phyloP scores from a whole-genome alignment of 75 land plant species.

The Cupressus sempervirens region DNA sequence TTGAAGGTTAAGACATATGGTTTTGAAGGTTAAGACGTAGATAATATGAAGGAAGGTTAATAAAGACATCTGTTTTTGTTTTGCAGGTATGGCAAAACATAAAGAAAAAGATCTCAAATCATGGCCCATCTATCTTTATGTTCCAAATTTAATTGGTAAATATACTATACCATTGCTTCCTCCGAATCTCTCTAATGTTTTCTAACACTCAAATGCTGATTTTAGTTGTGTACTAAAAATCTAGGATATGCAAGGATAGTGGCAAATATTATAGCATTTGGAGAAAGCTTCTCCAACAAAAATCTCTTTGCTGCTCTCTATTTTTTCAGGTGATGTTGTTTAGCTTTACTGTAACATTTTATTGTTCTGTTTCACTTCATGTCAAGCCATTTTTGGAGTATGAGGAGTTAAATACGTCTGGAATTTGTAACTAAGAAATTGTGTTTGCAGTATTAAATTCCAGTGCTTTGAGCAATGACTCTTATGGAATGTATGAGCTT shows the following conservation, averaged over 20 bases:
- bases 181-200: too few species aligned
- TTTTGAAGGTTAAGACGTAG: too few species aligned
- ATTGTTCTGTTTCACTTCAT: not conserved
- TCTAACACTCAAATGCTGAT: not conserved
- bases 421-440: too few species aligned
- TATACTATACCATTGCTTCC: not conserved
- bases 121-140: constrained; percentile 23
- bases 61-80: not conserved
- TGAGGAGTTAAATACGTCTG: too few species aligned
- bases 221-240: not conserved
- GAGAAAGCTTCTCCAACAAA: constrained; percentile 66
- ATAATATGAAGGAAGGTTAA: too few species aligned
- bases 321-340: constrained; percentile 62
- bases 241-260: constrained; percentile 86
- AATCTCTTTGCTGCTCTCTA: constrained; percentile 72
- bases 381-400: too few species aligned
- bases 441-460: too few species aligned
- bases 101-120: constrained; percentile 2
- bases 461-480: too few species aligned
- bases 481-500: not conserved
- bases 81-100: not conserved
- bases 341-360: not conserved
- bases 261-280: constrained; percentile 76
- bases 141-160: constrained; percentile 19
- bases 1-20: too few species aligned